Conservation (phyloP, 1,284 basidiomycete genomes). For the Termitomyces sp. region DNA sequence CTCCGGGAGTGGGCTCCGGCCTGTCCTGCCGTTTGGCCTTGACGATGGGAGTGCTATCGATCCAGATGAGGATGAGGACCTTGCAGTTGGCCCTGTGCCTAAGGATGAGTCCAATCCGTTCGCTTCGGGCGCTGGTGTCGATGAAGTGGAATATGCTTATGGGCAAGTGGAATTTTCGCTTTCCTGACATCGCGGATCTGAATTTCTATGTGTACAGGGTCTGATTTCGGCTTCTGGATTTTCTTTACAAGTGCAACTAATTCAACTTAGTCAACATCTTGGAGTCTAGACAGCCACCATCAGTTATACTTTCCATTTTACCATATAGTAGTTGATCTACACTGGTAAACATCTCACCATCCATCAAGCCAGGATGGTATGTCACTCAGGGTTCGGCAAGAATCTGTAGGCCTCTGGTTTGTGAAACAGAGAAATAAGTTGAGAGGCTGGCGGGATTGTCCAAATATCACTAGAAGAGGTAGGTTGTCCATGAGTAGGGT, state of each 20-base stretch:
- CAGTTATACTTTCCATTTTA: neutral
- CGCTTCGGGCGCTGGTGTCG: conserved; percentile 72
- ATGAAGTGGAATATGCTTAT: conserved; percentile 84
- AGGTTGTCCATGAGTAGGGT: no score
- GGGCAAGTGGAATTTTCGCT: conserved; percentile 47
- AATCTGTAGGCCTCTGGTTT: neutral
- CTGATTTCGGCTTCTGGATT: neutral
- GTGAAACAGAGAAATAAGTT: neutral
- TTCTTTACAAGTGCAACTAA: neutral
- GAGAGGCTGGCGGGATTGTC: neutral
- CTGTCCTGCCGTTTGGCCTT: conserved; percentile 75
- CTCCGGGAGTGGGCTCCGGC: conserved; percentile 74
- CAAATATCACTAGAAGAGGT: neutral
- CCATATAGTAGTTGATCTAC: neutral
- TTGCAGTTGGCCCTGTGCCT: conserved; percentile 71
- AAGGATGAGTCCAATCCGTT: conserved; percentile 69
- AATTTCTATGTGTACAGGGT: neutral
- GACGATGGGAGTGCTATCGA: conserved; percentile 67
- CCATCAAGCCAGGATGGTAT: neutral
- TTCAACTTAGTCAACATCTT: no score
- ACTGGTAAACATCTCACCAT: neutral
- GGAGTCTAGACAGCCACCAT: neutral
- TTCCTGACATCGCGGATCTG: neutral
- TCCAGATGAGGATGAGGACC: conserved; percentile 52
- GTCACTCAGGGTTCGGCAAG: no score